Percentiles rank a stretch among this genome's conserved stretches.
Conservation (phyloP, 495 filamentous ascomycete species). For the Trichoderma erinaceum region DNA sequence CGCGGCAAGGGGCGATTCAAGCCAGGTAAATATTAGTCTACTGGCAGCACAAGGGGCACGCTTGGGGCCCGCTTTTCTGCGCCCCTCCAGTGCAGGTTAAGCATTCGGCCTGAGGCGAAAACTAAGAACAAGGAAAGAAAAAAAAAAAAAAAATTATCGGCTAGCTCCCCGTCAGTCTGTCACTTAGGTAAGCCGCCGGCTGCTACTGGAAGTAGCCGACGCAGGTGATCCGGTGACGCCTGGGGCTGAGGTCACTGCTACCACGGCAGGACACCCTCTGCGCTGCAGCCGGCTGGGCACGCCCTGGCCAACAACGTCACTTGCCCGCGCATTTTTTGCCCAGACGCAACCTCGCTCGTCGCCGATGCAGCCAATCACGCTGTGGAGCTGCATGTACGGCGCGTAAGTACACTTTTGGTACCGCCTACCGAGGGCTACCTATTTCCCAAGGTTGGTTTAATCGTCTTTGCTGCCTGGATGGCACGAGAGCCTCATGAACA, state of each 20-base stretch:
- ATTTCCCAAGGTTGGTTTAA: too few species aligned
- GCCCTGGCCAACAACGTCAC: neutral
- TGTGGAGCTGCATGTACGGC: neutral
- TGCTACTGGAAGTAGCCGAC: neutral
- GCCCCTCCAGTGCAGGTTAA: neutral
- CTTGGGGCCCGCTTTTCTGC: neutral
- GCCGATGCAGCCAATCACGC: neutral
- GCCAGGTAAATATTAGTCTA: neutral
- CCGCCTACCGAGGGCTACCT: neutral
- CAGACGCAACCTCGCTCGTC: neutral
- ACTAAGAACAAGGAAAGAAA: neutral
- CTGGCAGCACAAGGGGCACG: neutral
- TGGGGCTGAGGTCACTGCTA: conserved; percentile 10
- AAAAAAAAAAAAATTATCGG: neutral
- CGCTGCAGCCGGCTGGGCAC: neutral
- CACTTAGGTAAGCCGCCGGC: conserved; percentile 1
- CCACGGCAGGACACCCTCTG: neutral
- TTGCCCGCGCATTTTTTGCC: neutral
- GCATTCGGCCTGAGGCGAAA: conserved; percentile 5
- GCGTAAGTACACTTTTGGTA: neutral
- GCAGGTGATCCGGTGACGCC: neutral
- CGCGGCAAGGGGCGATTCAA: neutral
- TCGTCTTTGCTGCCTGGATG: neutral
- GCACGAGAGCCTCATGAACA: neutral
- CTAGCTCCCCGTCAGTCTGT: neutral